phyloP scores from a whole-genome alignment of 352 stramenopile genomes.

The Phytopythium sindhum region DNA sequence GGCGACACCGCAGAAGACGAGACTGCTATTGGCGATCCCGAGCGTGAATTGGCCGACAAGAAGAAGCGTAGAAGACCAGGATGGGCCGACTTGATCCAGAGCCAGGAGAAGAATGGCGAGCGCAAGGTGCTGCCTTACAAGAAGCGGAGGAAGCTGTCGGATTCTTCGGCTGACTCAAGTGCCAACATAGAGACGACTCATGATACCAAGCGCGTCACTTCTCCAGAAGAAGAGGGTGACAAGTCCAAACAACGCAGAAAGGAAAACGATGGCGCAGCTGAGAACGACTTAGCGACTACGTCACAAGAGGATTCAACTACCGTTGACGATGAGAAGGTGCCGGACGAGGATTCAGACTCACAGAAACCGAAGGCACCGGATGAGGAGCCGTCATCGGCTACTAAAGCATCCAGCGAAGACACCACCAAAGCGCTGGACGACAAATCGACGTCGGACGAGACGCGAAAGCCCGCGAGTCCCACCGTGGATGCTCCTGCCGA shows the following conservation, averaged over 20 bases:
- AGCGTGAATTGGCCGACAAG: not conserved
- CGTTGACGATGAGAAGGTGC: not conserved
- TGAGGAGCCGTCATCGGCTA: not conserved
- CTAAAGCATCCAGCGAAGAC: not conserved
- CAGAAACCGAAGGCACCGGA: not conserved
- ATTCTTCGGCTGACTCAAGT: not conserved
- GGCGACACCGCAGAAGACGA: not conserved
- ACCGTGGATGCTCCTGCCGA: not conserved
- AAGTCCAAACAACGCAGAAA: not conserved
- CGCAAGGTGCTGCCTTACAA: constrained; percentile 1
- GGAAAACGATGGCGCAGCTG: not conserved
- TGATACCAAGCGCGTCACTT: not conserved
- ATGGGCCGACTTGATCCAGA: not conserved
- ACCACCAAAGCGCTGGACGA: not conserved
- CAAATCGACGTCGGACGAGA: not conserved
- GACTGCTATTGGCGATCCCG: not conserved
- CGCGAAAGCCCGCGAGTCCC: not conserved
- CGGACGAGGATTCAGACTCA: not conserved
- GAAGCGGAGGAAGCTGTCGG: constrained; percentile 1
- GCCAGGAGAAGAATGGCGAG: not conserved
- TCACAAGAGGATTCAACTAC: not conserved
- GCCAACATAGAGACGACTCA: not conserved
- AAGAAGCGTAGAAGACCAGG: not conserved
- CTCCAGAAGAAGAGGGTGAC: not conserved
- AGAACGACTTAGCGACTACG: not conserved